phyloP scores from a whole-genome alignment of 257 asterid species.

The Cruciata laevipes region DNA sequence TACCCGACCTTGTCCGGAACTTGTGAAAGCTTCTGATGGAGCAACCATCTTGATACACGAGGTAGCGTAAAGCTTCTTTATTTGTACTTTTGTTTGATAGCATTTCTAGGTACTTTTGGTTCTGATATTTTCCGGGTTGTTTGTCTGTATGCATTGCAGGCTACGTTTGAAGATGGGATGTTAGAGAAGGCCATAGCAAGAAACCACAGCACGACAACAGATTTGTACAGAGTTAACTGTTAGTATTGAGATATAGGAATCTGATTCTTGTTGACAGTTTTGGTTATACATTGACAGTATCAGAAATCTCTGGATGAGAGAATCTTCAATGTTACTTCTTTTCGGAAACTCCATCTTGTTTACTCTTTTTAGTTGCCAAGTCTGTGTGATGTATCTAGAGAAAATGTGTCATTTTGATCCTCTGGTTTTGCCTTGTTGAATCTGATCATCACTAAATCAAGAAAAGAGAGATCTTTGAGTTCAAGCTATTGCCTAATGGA shows the following conservation, averaged over 20 bases:
- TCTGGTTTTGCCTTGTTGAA: too few species aligned
- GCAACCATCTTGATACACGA: conserved; percentile 91
- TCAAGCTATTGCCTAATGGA: too few species aligned
- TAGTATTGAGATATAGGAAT: not conserved
- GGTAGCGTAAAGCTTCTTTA: conserved; percentile 25
- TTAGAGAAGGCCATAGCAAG: conserved; percentile 69
- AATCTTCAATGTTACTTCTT: conserved; percentile 21
- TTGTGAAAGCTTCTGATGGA: conserved; percentile 58
- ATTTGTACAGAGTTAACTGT: conserved; percentile 14
- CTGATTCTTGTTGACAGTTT: not conserved
- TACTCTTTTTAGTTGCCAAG: conserved; percentile 56
- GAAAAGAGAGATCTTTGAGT: too few species aligned
- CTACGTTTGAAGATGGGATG: conserved; percentile 87
- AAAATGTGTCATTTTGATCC: too few species aligned
- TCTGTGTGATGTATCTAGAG: conserved; percentile 55
- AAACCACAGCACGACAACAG: conserved; percentile 89
- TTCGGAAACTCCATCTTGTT: conserved; percentile 45
- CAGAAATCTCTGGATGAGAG: conserved; percentile 17
- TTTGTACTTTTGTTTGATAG: not conserved
- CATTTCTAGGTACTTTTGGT: not conserved
- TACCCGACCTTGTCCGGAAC: conserved; percentile 91
- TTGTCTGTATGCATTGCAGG: conserved; percentile 38
- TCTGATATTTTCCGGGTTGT: not conserved
- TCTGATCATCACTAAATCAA: too few species aligned
- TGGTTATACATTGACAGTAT: not conserved